Conservation (phyloP, 495 filamentous ascomycete genomes). For the Neurospora terricola region DNA sequence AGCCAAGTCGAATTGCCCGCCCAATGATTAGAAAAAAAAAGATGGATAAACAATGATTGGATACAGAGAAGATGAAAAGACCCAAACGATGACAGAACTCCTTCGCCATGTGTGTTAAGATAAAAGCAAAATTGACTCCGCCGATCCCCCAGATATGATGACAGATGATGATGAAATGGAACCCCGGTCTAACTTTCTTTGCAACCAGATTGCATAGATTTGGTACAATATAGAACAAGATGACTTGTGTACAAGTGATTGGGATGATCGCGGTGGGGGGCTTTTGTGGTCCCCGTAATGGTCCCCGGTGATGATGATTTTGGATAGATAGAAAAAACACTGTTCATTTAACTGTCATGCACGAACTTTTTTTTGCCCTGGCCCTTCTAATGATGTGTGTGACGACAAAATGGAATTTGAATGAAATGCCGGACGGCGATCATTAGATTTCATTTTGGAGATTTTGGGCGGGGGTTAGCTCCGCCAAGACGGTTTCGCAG, state of each 20-base stretch:
- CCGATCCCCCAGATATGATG: not conserved
- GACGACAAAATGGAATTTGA: not conserved
- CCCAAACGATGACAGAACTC: not conserved
- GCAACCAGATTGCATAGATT: not conserved
- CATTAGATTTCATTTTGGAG: not conserved
- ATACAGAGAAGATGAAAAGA: not conserved
- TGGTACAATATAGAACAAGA: not conserved
- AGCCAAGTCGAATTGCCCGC: not conserved
- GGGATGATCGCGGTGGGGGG: not conserved
- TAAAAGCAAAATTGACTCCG: not conserved
- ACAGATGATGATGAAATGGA: not conserved
- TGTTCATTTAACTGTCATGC: not conserved
- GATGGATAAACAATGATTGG: not conserved
- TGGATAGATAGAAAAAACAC: not conserved
- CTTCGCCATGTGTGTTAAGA: not conserved
- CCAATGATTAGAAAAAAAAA: not conserved
- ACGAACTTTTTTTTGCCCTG: not conserved
- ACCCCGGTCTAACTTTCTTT: not conserved
- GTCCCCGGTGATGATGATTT: not conserved
- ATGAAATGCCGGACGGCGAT: not conserved
- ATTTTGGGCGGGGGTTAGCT: slow-evolving; percentile 17
- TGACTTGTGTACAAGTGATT: not conserved
- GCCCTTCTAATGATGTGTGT: not conserved
- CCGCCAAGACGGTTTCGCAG: slow-evolving; percentile 35
- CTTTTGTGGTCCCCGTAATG: not conserved